These are phyloP conservation scores for Hirschioporus abietinus DNA, from an alignment of 768 basidiomycete genomes.

Conservation along the genomic window DNA sequence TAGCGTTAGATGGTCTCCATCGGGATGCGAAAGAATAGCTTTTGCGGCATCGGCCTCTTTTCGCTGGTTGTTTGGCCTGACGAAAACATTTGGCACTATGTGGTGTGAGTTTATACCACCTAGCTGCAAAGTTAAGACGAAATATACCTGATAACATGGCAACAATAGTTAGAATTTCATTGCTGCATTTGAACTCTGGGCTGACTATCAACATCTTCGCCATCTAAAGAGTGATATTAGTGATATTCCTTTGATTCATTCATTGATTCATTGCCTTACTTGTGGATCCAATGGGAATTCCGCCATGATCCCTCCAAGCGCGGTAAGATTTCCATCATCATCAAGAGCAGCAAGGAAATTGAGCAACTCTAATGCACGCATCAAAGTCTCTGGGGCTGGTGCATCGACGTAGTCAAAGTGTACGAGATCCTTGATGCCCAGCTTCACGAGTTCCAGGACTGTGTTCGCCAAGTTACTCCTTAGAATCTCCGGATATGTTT, in stretches of 20 bases:
- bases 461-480: conserved; percentile 91
- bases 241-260: background rate
- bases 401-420: conserved; percentile 88
- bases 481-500: conserved; percentile 95
- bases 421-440: conserved; percentile 91
- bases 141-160: conserved; percentile 89
- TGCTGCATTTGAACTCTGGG: conserved; percentile 93
- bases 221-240: conserved; percentile 38
- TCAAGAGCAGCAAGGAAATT: conserved; percentile 91
- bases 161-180: conserved; percentile 91
- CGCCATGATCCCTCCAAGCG: conserved; percentile 88
- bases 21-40: conserved; percentile 80
- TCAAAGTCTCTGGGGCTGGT: conserved; percentile 92
- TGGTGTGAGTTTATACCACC: conserved; percentile 2
- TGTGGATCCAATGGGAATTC: conserved; percentile 99
- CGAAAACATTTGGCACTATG: conserved; percentile 88
- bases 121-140: background rate
- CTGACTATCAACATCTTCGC: conserved; percentile 92
- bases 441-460: conserved; percentile 89
- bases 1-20: conserved; percentile 93
- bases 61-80: conserved; percentile 81
- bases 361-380: conserved; percentile 92
- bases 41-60: conserved; percentile 94
- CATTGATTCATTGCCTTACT: conserved; percentile 35
- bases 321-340: conserved; percentile 88